A percentile compares a stretch with the other conserved stretches of the same genome.
These are phyloP conservation scores for Cercospora zeina DNA, from an alignment of 2,329 filamentous ascomycete genomes.

Conservation along the genomic window DNA sequence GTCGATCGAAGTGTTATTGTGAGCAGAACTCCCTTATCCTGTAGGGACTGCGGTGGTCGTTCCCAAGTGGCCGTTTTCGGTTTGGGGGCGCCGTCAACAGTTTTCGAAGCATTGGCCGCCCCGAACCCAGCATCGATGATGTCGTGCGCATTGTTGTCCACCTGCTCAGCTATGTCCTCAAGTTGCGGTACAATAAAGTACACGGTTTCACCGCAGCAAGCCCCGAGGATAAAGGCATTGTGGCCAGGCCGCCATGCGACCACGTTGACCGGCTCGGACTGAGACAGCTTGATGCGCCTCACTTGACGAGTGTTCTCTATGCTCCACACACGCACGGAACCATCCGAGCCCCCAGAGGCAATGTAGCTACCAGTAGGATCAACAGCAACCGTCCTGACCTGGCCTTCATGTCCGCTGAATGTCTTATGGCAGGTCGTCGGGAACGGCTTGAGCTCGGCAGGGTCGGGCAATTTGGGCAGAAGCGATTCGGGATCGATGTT, in stretches of 20 bases:
- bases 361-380: conserved; percentile 84
- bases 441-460: conserved; percentile 92
- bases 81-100: conserved; percentile 60
- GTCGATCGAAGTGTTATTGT: conserved; percentile 67
- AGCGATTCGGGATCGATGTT: conserved; percentile 95
- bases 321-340: conserved; percentile 87
- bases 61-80: conserved; percentile 79
- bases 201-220: conserved; percentile 79
- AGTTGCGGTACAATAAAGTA: conserved; percentile 71
- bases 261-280: conserved; percentile 75
- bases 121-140: conserved; percentile 88
- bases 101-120: conserved; percentile 60
- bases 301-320: conserved; percentile 81
- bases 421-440: conserved; percentile 85
- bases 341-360: conserved; percentile 91
- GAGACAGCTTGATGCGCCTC: conserved; percentile 77
- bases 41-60: conserved; percentile 70
- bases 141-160: conserved; percentile 72
- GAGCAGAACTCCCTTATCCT: conserved; percentile 75
- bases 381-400: conserved; percentile 79
- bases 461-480: conserved; percentile 86
- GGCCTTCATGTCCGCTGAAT: conserved; percentile 83
- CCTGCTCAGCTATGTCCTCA: conserved; percentile 37
- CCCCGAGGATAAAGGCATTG: conserved; percentile 78
- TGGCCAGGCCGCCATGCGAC: conserved; percentile 87